A percentile compares a stretch with the other conserved stretches of the same genome.
These are phyloP conservation scores for Choiromyces venosus DNA, from an alignment of 495 filamentous ascomycete genomes.

Conservation along the genomic window DNA sequence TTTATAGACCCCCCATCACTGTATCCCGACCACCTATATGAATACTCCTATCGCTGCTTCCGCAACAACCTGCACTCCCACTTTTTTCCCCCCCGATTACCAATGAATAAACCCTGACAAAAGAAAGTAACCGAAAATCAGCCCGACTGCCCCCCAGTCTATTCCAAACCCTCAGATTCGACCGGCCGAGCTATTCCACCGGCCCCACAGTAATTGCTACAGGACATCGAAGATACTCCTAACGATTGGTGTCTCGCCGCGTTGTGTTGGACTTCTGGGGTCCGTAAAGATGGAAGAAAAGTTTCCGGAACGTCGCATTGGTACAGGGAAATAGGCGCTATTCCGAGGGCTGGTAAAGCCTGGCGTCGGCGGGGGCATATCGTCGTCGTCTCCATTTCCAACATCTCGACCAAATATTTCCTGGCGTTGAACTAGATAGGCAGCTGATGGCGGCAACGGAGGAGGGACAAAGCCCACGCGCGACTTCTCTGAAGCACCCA, in stretches of 20 bases:
- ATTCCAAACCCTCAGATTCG: slow-evolving; percentile 13
- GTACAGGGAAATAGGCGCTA: slow-evolving; percentile 25
- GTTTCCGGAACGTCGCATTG: slow-evolving; percentile 28
- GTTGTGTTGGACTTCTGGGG: slow-evolving; percentile 37
- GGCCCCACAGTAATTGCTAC: slow-evolving; percentile 42
- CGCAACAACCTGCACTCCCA: background rate
- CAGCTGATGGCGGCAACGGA: slow-evolving; percentile 24
- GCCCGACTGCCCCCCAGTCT: background rate
- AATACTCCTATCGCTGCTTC: background rate
- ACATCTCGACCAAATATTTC: slow-evolving; percentile 32
- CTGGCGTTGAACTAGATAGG: slow-evolving; percentile 30
- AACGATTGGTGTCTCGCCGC: slow-evolving; percentile 39
- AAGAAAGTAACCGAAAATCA: background rate
- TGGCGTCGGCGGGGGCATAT: slow-evolving; percentile 18
- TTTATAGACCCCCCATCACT: slow-evolving; percentile 13
- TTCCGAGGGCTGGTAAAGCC: slow-evolving; percentile 33
- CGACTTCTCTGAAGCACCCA: slow-evolving; percentile 17
- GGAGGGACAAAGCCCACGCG: slow-evolving; percentile 11
- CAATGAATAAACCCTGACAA: background rate
- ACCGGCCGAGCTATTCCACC: slow-evolving; percentile 34
- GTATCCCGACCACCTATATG: background rate
- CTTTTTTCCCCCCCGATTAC: background rate
- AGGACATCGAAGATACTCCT: slow-evolving; percentile 43
- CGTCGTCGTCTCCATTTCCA: slow-evolving; percentile 10
- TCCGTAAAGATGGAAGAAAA: slow-evolving; percentile 32